A percentile compares a stretch with the other conserved stretches of the same genome.
These are phyloP conservation scores for Ceriops zippeliana DNA, from an alignment of 345 rosid species.

Conservation along the genomic window DNA sequence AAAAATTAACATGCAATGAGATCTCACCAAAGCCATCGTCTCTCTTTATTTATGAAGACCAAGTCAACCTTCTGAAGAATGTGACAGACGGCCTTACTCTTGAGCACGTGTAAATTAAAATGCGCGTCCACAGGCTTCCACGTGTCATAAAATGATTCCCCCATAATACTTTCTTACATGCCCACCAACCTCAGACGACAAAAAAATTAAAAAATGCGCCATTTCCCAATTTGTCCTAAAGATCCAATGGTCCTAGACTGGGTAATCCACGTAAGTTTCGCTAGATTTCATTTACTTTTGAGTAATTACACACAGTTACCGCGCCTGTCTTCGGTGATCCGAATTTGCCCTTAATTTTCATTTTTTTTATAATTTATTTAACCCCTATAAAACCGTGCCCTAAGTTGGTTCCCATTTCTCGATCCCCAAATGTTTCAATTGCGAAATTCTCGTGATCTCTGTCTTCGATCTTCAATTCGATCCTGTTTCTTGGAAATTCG, in stretches of 20 bases:
- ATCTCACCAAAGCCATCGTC: too few species aligned
- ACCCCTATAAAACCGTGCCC: slow-evolving; percentile 21
- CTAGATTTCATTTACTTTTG: slow-evolving; percentile 12
- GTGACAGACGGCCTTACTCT: too few species aligned
- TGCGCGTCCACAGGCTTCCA: too few species aligned
- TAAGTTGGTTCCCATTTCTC: neutral
- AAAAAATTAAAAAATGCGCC: too few species aligned
- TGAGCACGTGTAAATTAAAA: too few species aligned
- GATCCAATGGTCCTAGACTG: slow-evolving; percentile 8
- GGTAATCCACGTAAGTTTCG: slow-evolving; percentile 23
- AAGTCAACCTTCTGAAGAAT: too few species aligned
- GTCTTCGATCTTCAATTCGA: neutral
- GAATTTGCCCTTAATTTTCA: neutral
- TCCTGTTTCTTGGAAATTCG: slow-evolving; percentile 5
- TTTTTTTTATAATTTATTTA: too few species aligned
- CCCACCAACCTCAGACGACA: neutral
- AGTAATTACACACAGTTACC: neutral
- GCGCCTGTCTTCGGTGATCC: slow-evolving; percentile 2
- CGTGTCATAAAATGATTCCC: too few species aligned
- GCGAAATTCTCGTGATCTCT: neutral
- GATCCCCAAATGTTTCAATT: neutral
- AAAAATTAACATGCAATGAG: too few species aligned
- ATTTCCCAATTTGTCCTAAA: slow-evolving; percentile 4
- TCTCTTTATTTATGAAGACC: too few species aligned
- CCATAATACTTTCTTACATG: neutral